Base-by-base conservation (phyloP, 768 basidiomycete species). In the Glaciozyma martinii region DNA sequence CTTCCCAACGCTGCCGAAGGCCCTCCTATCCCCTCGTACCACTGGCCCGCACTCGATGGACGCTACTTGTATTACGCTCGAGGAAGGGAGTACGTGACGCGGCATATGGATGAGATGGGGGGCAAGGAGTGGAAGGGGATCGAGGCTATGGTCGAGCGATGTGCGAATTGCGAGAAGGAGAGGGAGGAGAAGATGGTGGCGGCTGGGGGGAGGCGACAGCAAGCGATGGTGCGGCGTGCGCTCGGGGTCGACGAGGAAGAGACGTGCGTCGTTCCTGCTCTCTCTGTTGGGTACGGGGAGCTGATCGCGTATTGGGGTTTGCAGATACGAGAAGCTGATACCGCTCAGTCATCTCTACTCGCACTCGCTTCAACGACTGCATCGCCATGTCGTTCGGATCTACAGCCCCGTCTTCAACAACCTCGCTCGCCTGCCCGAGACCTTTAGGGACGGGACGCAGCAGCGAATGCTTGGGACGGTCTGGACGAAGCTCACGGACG, bases 341-440 rank as follows among this genome's bases (percentile, higher is more conserved):
- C 64, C 66, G 5, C 59, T 71, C 49, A 67, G 66, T 1, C 6
- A 37, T 13, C 49, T 60, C 42, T 71, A 63, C 61, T 67, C 66
- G 8, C 55, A 49, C 29, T 25, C 63, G 13, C 59, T 71, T 1
- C 66, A 58, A 13, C 70, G 70, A 6, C 25, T 71, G 15, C 70
- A 71, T 59, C n/a, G 56, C 10, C 70, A 71, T 61, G 7, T 67
- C 59, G 47, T 71, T 25, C 63, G 70, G 12, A 71, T 71, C 66
- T 71, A 71, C 63, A 53, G 63, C 5, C 70, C 70, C 23, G 55
- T 27, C 23, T 30, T 65, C 3, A 46, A 10, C 3, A 60, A 65
- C 40, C 66, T 71, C 61, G 44, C 63, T 16, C 58, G 59, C 13
- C 46, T 67, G 21, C 70, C 70, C 8, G 3, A 32, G 7, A 63